Conservation (phyloP, 805 yeast species). For the Kregervanrija delftensis region DNA sequence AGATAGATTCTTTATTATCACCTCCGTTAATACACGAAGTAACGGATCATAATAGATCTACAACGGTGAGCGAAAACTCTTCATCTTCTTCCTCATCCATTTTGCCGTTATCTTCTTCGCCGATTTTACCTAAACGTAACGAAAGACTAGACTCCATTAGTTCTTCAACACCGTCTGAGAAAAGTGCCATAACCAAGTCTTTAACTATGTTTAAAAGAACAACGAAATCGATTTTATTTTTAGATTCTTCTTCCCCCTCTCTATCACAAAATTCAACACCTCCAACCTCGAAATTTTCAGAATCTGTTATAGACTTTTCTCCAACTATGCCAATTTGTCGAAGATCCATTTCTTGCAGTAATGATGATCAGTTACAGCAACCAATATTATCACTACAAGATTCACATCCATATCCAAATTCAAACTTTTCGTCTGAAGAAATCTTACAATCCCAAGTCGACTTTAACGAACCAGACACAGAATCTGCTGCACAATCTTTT, state of each 20-base stretch:
- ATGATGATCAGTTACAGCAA: conserved; percentile 1
- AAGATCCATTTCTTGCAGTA: conserved; percentile 7
- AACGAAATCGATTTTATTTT: conserved; percentile 10
- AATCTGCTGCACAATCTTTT: not conserved
- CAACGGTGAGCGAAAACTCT: not conserved
- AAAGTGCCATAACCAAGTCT: conserved; percentile 9
- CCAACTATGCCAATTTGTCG: not conserved
- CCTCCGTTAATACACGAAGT: not conserved
- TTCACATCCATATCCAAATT: not conserved
- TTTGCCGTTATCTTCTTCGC: not conserved
- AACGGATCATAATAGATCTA: no score
- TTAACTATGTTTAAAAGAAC: conserved; percentile 8
- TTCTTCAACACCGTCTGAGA: conserved; percentile 10
- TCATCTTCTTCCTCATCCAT: not conserved
- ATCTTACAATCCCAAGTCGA: not conserved
- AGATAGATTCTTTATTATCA: not conserved
- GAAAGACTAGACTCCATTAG: conserved; percentile 2
- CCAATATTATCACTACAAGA: no score
- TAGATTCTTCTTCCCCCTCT: conserved; percentile 6
- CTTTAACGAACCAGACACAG: not conserved
- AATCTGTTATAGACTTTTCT: not conserved
- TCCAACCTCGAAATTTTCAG: not conserved
- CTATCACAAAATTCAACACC: not conserved
- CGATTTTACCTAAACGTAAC: not conserved
- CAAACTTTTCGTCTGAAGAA: no score